phyloP scores from a whole-genome alignment of 139 green algal species.

The Closterium sp. region DNA sequence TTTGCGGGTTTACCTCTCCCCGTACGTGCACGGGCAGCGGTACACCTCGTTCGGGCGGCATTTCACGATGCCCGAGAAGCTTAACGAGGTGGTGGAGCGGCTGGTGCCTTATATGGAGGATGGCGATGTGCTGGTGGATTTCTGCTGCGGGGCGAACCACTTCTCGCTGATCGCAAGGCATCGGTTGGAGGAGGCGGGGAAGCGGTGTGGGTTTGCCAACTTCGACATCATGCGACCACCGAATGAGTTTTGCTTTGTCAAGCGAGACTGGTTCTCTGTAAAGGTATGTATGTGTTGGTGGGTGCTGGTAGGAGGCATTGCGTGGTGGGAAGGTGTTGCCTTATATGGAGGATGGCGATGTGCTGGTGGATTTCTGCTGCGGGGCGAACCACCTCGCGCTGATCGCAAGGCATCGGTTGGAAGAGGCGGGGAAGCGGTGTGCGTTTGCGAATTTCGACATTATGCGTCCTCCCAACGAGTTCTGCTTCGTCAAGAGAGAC shows the following conservation, averaged over 20 bases:
- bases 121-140: constrained; percentile 62
- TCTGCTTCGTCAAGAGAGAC: neutral
- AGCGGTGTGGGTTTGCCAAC: constrained; percentile 12
- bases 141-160: constrained; percentile 67
- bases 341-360: too few species aligned
- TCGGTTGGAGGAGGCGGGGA: constrained; percentile 30
- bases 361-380: too few species aligned
- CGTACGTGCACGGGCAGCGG: constrained; percentile 53
- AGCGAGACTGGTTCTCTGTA: constrained; percentile 1
- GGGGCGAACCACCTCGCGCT: too few species aligned
- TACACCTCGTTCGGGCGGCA: constrained; percentile 71
- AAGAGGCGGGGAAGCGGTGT: neutral
- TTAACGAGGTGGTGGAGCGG: constrained; percentile 43
- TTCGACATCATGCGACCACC: constrained; percentile 67
- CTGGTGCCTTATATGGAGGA: constrained; percentile 38
- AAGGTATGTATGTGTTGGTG: neutral
- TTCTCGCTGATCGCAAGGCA: constrained; percentile 49
- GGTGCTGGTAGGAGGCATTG: too few species aligned
- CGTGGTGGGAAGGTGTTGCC: too few species aligned
- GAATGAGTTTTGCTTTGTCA: constrained; percentile 10
- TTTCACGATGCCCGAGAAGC: constrained; percentile 55
- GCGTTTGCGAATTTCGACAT: constrained; percentile 63
- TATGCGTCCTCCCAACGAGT: constrained; percentile 48
- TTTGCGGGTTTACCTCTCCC: constrained; percentile 53
- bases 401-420: neutral